phyloP scores from a whole-genome alignment of 2,329 filamentous ascomycete genomes.

The Pestalotiopsis sp. region DNA sequence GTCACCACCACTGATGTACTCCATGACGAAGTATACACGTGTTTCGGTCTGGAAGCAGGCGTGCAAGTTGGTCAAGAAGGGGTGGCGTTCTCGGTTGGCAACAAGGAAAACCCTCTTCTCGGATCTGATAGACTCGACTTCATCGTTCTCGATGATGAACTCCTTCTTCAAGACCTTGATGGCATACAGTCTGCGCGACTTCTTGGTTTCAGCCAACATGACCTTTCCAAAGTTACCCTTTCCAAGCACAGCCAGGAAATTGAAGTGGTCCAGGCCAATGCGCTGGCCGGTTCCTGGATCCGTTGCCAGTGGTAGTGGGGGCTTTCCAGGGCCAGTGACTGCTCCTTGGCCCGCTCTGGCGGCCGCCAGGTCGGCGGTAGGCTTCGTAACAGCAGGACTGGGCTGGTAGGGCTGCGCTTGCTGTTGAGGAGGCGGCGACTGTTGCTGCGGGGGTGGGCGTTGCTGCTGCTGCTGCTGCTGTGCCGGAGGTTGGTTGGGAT shows the following conservation, averaged over 20 bases:
- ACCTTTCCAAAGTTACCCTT: slow-evolving; percentile 99
- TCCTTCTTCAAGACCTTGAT: slow-evolving; percentile 99
- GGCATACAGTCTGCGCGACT: slow-evolving; percentile 86
- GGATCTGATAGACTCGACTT: slow-evolving; percentile 95
- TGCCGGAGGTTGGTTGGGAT: slow-evolving; percentile 40
- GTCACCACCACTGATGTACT: slow-evolving; percentile 98
- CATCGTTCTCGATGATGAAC: slow-evolving; percentile 99
- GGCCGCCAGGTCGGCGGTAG: slow-evolving; percentile 34
- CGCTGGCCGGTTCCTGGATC: slow-evolving; percentile 75
- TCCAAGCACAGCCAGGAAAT: slow-evolving; percentile 95
- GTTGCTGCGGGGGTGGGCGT: slow-evolving; percentile 37
- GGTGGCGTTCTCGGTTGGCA: slow-evolving; percentile 94
- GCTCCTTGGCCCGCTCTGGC: slow-evolving; percentile 33
- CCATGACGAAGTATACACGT: slow-evolving; percentile 98
- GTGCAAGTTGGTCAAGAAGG: slow-evolving; percentile 92
- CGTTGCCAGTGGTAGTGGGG: slow-evolving; percentile 70
- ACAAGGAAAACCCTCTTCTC: slow-evolving; percentile 98
- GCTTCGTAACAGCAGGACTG: slow-evolving; percentile 36
- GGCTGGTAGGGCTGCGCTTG: slow-evolving; percentile 35
- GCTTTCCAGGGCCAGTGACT: slow-evolving; percentile 41
- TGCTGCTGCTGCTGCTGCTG: slow-evolving; percentile 43
- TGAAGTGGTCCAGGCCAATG: slow-evolving; percentile 97
- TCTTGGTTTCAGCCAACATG: slow-evolving; percentile 98
- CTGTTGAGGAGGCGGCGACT: slow-evolving; percentile 25
- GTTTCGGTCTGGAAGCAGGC: slow-evolving; percentile 99